Conservation (phyloP, 2,329 filamentous ascomycete species). For the Cladobotryum mycophilum region DNA sequence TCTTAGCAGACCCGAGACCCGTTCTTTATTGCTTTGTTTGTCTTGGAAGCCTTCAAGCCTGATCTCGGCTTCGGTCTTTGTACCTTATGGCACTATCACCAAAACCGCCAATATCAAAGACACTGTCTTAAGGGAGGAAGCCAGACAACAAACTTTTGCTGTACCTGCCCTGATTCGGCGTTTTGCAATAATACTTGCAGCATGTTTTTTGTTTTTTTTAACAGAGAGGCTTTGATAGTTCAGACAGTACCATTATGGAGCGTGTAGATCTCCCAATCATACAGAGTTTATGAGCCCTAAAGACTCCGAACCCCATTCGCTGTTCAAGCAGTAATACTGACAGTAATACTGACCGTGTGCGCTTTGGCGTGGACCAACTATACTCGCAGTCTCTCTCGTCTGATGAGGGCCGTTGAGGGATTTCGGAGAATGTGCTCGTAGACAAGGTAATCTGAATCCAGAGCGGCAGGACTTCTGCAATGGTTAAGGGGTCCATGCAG, state of each 20-base stretch:
- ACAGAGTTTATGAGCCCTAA: no score
- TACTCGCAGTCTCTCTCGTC: neutral
- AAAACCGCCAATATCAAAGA: neutral
- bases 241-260: neutral
- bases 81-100: neutral
- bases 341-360: no score
- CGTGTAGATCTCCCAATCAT: neutral
- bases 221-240: no score
- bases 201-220: no score
- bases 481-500: slow-evolving; percentile 23
- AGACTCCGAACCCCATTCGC: no score
- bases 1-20: no score
- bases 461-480: slow-evolving; percentile 16
- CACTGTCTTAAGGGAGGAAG: neutral
- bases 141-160: neutral
- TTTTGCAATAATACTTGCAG: no score
- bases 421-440: slow-evolving; percentile 10
- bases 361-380: no score
- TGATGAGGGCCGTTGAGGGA: neutral
- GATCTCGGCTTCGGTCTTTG: neutral
- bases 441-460: neutral
- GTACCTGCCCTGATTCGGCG: no score
- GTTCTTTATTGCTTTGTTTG: neutral
- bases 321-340: no score
- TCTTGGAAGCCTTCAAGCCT: neutral